Conservation (phyloP, 441 rosid genomes). For the Croton setiger region DNA sequence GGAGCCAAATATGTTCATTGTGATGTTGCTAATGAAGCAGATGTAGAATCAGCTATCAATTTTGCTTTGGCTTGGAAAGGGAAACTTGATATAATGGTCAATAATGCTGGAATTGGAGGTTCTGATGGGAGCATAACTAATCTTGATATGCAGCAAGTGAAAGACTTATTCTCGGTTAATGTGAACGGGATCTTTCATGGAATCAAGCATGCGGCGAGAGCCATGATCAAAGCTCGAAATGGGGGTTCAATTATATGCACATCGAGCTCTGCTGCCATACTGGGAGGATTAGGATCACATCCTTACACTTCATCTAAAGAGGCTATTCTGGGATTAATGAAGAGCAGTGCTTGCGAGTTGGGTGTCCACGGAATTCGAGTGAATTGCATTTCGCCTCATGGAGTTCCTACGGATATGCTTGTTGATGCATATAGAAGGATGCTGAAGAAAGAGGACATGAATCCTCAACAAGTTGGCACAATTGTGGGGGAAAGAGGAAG, state of each 20-base stretch:
- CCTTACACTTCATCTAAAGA: conserved; percentile 62
- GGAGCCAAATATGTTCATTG: conserved; percentile 69
- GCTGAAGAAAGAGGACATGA: conserved; percentile 40
- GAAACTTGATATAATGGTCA: conserved; percentile 63
- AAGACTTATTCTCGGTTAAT: conserved; percentile 48
- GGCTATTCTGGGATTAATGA: conserved; percentile 56
- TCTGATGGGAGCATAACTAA: conserved; percentile 52
- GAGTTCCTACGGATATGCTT: conserved; percentile 79
- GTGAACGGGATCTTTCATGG: conserved; percentile 61
- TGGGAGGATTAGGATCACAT: conserved; percentile 83
- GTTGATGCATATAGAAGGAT: conserved; percentile 42
- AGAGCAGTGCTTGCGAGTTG: conserved; percentile 64
- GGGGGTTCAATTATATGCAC: conserved; percentile 72
- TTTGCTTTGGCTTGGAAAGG: conserved; percentile 64
- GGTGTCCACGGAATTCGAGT: conserved; percentile 69
- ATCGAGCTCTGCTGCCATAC: conserved; percentile 66
- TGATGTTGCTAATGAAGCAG: conserved; percentile 58
- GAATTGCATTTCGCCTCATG: conserved; percentile 82
- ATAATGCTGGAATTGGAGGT: conserved; percentile 66
- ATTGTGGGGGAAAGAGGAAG: conserved; percentile 60
- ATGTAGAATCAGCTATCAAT: conserved; percentile 56
- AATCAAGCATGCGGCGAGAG: conserved; percentile 70
- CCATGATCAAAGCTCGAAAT: conserved; percentile 51
- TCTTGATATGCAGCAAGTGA: conserved; percentile 47
- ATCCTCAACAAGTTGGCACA: conserved; percentile 41